phyloP scores from a whole-genome alignment of 2,329 filamentous ascomycete genomes.

The Colletotrichum sp. region DNA sequence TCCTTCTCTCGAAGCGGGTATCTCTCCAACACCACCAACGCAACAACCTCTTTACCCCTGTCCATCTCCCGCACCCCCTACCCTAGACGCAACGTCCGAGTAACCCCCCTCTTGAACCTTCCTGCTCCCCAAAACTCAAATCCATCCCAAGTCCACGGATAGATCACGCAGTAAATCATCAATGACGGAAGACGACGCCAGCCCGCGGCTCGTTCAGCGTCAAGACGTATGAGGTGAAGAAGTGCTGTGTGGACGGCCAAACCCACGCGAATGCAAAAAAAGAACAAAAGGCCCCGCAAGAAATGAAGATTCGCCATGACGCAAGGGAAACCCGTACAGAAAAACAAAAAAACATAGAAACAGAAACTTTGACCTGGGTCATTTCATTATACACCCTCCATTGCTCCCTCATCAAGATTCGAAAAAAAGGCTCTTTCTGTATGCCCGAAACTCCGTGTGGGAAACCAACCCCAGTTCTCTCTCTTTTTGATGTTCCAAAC shows the following conservation, averaged over 20 bases:
- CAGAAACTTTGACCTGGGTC: neutral
- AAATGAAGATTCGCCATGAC: neutral
- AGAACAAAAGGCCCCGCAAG: neutral
- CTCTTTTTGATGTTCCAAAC: neutral
- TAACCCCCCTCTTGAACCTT: neutral
- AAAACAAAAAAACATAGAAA: neutral
- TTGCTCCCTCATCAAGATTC: neutral
- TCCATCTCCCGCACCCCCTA: neutral
- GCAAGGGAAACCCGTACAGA: neutral
- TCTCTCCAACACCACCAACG: neutral
- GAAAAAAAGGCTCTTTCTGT: constrained; percentile 7
- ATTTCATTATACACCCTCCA: constrained; percentile 3
- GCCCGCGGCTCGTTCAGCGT: constrained; percentile 10
- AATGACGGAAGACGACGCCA: neutral
- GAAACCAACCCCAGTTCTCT: neutral
- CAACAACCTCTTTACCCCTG: neutral
- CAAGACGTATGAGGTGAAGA: neutral
- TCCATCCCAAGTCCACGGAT: neutral
- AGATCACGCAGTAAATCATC: neutral
- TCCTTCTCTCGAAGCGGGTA: neutral
- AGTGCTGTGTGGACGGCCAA: neutral
- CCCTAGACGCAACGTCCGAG: neutral
- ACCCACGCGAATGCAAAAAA: neutral
- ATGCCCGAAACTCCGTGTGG: constrained; percentile 17
- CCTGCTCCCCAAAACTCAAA: neutral